Evolutionary conservation across 2,329 filamentous ascomycete species (phyloP).

Genomic region (Penicillium sp.): DNA sequence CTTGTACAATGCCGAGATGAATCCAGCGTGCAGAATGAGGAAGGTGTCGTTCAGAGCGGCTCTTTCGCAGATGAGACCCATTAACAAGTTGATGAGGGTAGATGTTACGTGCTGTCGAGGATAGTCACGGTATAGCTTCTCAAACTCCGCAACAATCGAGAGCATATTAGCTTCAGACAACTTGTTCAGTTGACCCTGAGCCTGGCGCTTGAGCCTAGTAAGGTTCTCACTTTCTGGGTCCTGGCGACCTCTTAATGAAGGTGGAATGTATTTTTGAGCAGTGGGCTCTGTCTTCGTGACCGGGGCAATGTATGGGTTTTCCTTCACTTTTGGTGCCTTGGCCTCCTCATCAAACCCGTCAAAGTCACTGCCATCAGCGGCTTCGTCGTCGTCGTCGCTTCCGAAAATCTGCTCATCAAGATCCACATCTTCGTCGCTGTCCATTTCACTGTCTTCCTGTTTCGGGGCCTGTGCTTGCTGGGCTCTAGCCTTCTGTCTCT

Average conservation of each 20-base stretch:
- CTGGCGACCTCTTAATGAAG: constrained; percentile 69
- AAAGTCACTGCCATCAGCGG: constrained; percentile 42
- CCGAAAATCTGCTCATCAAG: constrained; percentile 27
- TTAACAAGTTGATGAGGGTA: constrained; percentile 72
- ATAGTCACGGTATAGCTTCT: constrained; percentile 78
- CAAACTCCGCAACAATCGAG: constrained; percentile 78
- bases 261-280: constrained; percentile 79
- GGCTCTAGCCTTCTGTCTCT: constrained; percentile 55
- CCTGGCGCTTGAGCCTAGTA: constrained; percentile 71
- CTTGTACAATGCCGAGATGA: constrained; percentile 84
- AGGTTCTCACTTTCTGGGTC: constrained; percentile 67
- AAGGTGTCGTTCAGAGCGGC: constrained; percentile 83
- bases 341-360: constrained; percentile 43
- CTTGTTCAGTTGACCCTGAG: constrained; percentile 88
- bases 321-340: constrained; percentile 54
- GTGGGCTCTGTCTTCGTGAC: constrained; percentile 44
- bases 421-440: constrained; percentile 8
- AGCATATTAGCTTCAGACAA: constrained; percentile 88
- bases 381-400: constrained; percentile 28
- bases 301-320: constrained; percentile 90
- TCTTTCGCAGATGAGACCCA: constrained; percentile 77
- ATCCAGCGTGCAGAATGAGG: constrained; percentile 85
- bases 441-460: constrained; percentile 17
- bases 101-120: constrained; percentile 87
- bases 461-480: constrained; percentile 18